Conservation (phyloP, 2,329 filamentous ascomycete species). For the Claviceps cyperi region DNA sequence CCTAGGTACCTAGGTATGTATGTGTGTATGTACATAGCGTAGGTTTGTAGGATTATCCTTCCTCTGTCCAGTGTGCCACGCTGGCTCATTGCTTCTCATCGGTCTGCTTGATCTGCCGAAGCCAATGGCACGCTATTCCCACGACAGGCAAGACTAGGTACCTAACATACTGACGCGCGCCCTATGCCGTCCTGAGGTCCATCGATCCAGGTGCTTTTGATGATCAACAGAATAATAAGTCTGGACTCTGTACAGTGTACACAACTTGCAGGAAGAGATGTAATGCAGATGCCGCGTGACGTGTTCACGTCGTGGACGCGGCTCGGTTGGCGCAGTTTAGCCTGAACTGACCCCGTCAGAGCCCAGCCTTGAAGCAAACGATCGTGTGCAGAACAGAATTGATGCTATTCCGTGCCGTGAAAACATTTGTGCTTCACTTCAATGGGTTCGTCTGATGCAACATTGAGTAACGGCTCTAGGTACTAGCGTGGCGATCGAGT, state of each 20-base stretch:
- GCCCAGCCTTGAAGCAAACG: conserved; percentile 45
- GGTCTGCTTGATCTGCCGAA: conserved; percentile 28
- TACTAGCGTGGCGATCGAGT: conserved; percentile 55
- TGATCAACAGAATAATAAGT: conserved; percentile 39
- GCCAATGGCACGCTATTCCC: conserved; percentile 28
- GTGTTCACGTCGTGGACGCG: conserved; percentile 43
- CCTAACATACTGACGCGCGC: conserved; percentile 23
- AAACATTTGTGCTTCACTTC: conserved; percentile 49
- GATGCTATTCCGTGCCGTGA: conserved; percentile 52
- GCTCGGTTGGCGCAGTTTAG: conserved; percentile 32
- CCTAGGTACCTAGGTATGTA: too few relatives aligned
- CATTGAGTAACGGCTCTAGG: conserved; percentile 45
- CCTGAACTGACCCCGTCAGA: conserved; percentile 38
- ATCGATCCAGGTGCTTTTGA: conserved; percentile 31
- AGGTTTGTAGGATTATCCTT: too few relatives aligned
- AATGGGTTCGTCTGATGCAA: conserved; percentile 45
- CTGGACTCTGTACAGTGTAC: too few relatives aligned
- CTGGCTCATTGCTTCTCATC: conserved; percentile 42
- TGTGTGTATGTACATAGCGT: too few relatives aligned
- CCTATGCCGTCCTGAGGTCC: conserved; percentile 29
- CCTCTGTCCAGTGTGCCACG: conserved; percentile 38
- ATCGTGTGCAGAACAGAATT: conserved; percentile 51
- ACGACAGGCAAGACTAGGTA: conserved; percentile 31
- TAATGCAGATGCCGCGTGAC: too few relatives aligned
- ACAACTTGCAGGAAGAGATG: too few relatives aligned